Percentiles rank a stretch among this genome's conserved stretches.
Evolutionary conservation across 1,139 yeast species (phyloP).

Genomic region (Pichia sp.): DNA sequence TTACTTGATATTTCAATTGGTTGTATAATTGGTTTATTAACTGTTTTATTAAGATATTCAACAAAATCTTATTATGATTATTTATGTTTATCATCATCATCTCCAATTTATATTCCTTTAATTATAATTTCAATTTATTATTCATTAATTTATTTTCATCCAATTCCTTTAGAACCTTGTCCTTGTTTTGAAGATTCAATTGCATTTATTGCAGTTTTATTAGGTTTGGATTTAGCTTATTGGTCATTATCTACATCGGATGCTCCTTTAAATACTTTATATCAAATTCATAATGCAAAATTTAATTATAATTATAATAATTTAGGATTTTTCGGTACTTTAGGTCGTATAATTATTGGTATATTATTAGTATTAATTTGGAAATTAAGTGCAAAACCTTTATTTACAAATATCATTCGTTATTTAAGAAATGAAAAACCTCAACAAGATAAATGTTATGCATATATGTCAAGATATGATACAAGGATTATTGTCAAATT

Average conservation of each 20-base stretch:
- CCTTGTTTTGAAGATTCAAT: slow-evolving; percentile 96
- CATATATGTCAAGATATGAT: slow-evolving; percentile 53
- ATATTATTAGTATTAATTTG: slow-evolving; percentile 55
- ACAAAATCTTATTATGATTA: slow-evolving; percentile 38
- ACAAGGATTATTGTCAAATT: slow-evolving; percentile 69
- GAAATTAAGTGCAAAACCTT: slow-evolving; percentile 62
- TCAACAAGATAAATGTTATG: slow-evolving; percentile 36
- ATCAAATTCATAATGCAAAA: slow-evolving; percentile 23
- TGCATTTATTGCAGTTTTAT: slow-evolving; percentile 83
- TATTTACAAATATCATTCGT: slow-evolving; percentile 30
- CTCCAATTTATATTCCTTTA: slow-evolving; percentile 31
- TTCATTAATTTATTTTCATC: slow-evolving; percentile 57
- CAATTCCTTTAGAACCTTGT: slow-evolving; percentile 86
- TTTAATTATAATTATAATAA: slow-evolving; percentile 37
- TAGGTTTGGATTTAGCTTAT: slow-evolving; percentile 62
- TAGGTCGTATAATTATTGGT: slow-evolving; percentile 50
- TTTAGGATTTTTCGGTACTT: slow-evolving; percentile 38
- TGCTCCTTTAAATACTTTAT: background rate
- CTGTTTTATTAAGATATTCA: slow-evolving; percentile 38
- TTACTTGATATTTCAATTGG: slow-evolving; percentile 71
- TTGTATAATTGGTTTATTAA: slow-evolving; percentile 48
- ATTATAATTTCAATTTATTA: slow-evolving; percentile 33
- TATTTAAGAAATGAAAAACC: slow-evolving; percentile 37
- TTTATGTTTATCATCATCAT: slow-evolving; percentile 24
- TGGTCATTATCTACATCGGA: slow-evolving; percentile 30